A percentile compares a stretch with the other conserved stretches of the same genome.
These are phyloP conservation scores for Salix caprea DNA, from an alignment of 345 rosid genomes.

Conservation along the genomic window DNA sequence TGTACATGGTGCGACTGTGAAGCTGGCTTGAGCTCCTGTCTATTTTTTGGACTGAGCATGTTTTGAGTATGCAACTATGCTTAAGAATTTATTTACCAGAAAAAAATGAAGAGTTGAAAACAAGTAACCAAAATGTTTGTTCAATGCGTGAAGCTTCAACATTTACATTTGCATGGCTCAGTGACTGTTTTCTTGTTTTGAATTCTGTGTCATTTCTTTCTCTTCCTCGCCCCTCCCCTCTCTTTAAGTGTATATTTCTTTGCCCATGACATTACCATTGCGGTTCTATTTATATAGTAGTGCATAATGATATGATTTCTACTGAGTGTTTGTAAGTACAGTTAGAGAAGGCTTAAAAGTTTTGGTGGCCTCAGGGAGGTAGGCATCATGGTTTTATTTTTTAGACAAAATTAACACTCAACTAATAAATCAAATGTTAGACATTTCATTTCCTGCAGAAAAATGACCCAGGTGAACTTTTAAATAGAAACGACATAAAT, in stretches of 20 bases:
- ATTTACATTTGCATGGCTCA: not conserved
- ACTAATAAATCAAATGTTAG: not conserved
- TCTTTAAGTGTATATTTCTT: too few species aligned
- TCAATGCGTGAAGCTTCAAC: not conserved
- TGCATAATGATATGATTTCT: too few species aligned
- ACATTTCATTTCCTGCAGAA: not conserved
- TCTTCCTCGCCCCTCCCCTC: too few species aligned
- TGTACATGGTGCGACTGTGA: not conserved
- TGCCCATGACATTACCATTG: too few species aligned
- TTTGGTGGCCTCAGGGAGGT: not conserved
- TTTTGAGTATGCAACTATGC: not conserved
- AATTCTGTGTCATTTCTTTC: too few species aligned
- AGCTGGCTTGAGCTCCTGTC: not conserved
- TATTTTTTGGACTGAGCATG: not conserved
- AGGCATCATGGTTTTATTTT: not conserved
- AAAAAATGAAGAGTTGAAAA: not conserved
- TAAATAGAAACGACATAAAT: not conserved
- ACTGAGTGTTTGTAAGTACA: not conserved
- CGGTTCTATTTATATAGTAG: too few species aligned
- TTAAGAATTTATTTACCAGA: not conserved
- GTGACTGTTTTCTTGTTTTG: too few species aligned
- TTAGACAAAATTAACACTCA: not conserved
- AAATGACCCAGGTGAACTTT: not conserved
- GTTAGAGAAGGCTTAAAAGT: not conserved
- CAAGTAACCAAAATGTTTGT: not conserved